Evolutionary conservation across 176 grass and related monocot genomes (phyloP), one percentile per base, ranked within the genome.

Genomic region (Dactylis glomerata): DNA sequence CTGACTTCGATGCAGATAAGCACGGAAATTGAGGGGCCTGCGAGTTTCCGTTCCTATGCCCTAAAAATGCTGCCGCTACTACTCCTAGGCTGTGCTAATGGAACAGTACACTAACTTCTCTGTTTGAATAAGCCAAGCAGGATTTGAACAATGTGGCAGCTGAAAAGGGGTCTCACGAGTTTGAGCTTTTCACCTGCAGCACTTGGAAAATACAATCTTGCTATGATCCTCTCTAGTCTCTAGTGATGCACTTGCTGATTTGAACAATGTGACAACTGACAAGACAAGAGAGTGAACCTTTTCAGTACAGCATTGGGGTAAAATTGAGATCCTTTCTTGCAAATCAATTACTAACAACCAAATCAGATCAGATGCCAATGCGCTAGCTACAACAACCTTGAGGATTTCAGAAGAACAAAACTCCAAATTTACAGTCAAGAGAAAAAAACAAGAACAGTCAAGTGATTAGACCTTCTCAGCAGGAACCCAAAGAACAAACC

Each of bases 381-480:
- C 28, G 49, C 12, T 75, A 85, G 24, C 49, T 58, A 41, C 41
- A 22, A 67, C 38, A 61, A 19, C 31, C 28, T 27, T 55, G 55
- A 79, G 37, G 61, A 30, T 23, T 63, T 44, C 31, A 31, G 54
- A 77, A 8, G 71, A 82, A 76, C 87, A 88, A 88, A 89, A 85
- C 62, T 84, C 79, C 52, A 92, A 55, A 88, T 84, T 73, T 91
- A 90, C 87, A 93, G 81, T 77, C 76, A 32, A 78, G 20, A 37
- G 2, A 16, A 2, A 50, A 17, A 23, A 68, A 22, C 59, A 86
- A 78, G 15, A 83, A 59, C 28, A 78, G 88, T 90, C 82, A 92
- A 54, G 85, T 78, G 88, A 95, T 92, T 95, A 82, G 88, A 75
- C 77, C 23, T 10, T 26, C 68, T 45, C 67, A 42, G 6, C 11